Percentiles rank a stretch among this genome's conserved stretches.
Conservation (phyloP, 345 rosid genomes). For the Lenwebbia sp. region DNA sequence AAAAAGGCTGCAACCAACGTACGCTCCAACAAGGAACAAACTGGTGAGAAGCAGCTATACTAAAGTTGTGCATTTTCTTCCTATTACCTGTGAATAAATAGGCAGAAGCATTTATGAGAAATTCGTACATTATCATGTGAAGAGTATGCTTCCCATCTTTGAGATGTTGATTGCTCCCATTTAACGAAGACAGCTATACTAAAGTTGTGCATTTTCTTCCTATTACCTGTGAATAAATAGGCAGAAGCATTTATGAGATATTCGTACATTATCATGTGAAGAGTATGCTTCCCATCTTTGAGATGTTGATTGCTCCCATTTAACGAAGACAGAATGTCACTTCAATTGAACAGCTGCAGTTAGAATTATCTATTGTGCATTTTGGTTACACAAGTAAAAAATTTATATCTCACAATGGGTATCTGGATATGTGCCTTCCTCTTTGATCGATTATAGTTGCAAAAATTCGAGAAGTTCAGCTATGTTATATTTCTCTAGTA, state of each 20-base stretch:
- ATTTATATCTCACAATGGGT: background rate
- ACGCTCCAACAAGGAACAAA: slow-evolving; percentile 83
- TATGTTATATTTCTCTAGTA: background rate
- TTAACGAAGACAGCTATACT: background rate
- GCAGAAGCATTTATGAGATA: background rate
- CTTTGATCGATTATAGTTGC: background rate
- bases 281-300: background rate
- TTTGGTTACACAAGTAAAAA: background rate
- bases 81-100: background rate
- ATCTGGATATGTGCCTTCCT: background rate
- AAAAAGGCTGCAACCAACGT: slow-evolving; percentile 92
- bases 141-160: background rate
- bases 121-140: background rate
- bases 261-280: background rate
- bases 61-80: background rate
- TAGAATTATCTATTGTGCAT: background rate
- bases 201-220: background rate
- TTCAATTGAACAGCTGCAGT: background rate
- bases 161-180: background rate
- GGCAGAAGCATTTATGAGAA: background rate
- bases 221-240: background rate
- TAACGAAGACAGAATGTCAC: background rate
- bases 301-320: background rate
- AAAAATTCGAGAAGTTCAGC: background rate
- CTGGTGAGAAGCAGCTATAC: slow-evolving; percentile 33